Evolutionary conservation across 805 yeast species (phyloP), one percentile per base, ranked within the genome.

Genomic region (Wickerhamomyces hampshirensis): DNA sequence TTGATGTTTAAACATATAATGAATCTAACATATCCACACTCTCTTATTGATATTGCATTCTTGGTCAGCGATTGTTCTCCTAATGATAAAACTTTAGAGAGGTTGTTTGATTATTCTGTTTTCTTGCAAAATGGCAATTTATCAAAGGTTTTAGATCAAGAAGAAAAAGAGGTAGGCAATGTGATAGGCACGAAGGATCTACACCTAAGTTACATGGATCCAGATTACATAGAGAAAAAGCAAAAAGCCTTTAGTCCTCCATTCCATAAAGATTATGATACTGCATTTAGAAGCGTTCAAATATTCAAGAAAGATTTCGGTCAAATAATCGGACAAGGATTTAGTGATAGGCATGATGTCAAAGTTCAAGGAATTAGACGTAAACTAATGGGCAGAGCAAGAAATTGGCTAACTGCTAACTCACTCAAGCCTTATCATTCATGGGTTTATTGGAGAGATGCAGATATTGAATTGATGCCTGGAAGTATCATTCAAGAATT

Each of bases 381-480:
- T 47, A 84, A 84, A 53, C 60, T 84, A 47, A 84, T 84, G 95
- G 94, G 89, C 1, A 69, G 91, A 40, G 93, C 94, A 2, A 69
- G 95, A 60, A 84, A 84, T 54, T 84, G 95, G 95, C 62, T 84
- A 31, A 73, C 85, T 5, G 71, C 84, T 1, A 73, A 74, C 29
- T 85, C 93, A 0, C 64, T 84, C 40, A 76, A 81, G 52, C 87
- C 95, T 4, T 80, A 84, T 51, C 95, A 84, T 58, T 82, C 91
- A 1, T 84, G 95, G 95, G 91, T 84, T 10, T 84, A 84, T 55
- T 84, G 95, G 95, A 70, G 95, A 65, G 95, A 84, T 58, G 93
- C 77, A 2, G 95, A 84, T 53, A 78, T 84, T 34, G 95, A 84
- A 53, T 68, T 83, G n/a, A 77, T 84, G 47, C 89, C 91, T 0